Evolutionary conservation across 768 basidiomycete genomes (phyloP).

Genomic region (Rhizopogon vesiculosus): DNA sequence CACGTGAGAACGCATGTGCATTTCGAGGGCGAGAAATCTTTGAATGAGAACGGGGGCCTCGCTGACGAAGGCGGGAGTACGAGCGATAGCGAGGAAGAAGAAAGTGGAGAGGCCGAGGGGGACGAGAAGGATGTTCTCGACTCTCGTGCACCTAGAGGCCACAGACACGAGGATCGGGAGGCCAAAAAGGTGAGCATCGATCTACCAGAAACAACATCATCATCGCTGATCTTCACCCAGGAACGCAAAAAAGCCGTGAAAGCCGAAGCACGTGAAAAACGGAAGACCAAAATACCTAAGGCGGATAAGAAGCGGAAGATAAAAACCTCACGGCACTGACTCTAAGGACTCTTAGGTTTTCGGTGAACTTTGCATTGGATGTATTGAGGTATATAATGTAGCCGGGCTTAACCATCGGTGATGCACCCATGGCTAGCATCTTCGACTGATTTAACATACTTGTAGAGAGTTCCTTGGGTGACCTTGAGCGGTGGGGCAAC

Average conservation of each 20-base stretch:
- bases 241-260: conserved; percentile 90
- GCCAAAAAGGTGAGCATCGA: conserved; percentile 69
- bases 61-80: conserved; percentile 22
- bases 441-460: conserved; percentile 82
- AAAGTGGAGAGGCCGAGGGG: conserved; percentile 25
- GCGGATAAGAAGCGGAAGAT: conserved; percentile 87
- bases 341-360: conserved; percentile 9
- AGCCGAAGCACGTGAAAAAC: conserved; percentile 79
- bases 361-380: conserved; percentile 2
- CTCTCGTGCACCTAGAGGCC: conserved; percentile 67
- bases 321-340: conserved; percentile 38
- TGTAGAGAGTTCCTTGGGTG: conserved; percentile 77
- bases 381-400: not conserved
- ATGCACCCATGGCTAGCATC: conserved; percentile 94
- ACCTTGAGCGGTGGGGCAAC: conserved; percentile 83
- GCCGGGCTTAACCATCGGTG: conserved; percentile 63
- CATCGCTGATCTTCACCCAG: conserved; percentile 34
- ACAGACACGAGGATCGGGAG: conserved; percentile 89
- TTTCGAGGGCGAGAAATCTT: conserved; percentile 14
- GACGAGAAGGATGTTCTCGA: conserved; percentile 27
- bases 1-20: conserved; percentile 10
- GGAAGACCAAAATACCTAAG: conserved; percentile 94
- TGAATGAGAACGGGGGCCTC: conserved; percentile 15
- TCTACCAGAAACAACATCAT: conserved; percentile 4
- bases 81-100: conserved; percentile 30